Base-by-base conservation (phyloP, 441 rosid genomes). In the Biscutella laevigata region DNA sequence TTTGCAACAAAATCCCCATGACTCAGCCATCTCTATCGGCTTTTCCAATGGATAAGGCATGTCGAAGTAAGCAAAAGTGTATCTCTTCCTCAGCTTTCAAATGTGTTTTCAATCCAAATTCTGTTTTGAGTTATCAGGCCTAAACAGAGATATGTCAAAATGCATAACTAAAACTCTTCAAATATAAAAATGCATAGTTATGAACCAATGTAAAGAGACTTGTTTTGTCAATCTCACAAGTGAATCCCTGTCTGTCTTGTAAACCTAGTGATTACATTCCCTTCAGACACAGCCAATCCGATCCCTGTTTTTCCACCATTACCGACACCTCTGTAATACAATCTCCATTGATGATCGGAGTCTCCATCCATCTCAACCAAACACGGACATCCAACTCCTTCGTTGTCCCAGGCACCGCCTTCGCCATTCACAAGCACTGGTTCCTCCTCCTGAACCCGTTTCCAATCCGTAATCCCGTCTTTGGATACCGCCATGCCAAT, bases 81-180 rank as follows among this genome's bases (percentile, higher is more conserved):
- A 91, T 71, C 72, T 87, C 98, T 65, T 85, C 95, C 25, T 91
- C 91, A 2, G 82, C 84, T 68, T 82, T 85, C n/a, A n/a, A n/a
- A n/a, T n/a, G n/a, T n/a, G n/a, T n/a, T n/a, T n/a, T n/a, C n/a
- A n/a, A n/a, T n/a, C n/a, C n/a, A n/a, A n/a, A n/a, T n/a, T n/a
- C n/a, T n/a, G n/a, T 22, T 22, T 22, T 22, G 2, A 22, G 25
- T 22, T 22, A 22, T 22, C 4, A 22, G n/a, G n/a, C n/a, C n/a
- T n/a, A n/a, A n/a, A n/a, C n/a, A n/a, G n/a, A n/a, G n/a, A n/a
- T n/a, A n/a, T n/a, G n/a, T n/a, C n/a, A n/a, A n/a, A n/a, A n/a
- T n/a, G n/a, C n/a, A 22, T 22, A 22, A 22, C 2, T 22, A 22
- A 25, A 37, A 37, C 5, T 0, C 26, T 36, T 27, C 16, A 0